Evolutionary conservation across 2,329 filamentous ascomycete genomes (phyloP).

Genomic region (Scopulariopsis brevicaulis): DNA sequence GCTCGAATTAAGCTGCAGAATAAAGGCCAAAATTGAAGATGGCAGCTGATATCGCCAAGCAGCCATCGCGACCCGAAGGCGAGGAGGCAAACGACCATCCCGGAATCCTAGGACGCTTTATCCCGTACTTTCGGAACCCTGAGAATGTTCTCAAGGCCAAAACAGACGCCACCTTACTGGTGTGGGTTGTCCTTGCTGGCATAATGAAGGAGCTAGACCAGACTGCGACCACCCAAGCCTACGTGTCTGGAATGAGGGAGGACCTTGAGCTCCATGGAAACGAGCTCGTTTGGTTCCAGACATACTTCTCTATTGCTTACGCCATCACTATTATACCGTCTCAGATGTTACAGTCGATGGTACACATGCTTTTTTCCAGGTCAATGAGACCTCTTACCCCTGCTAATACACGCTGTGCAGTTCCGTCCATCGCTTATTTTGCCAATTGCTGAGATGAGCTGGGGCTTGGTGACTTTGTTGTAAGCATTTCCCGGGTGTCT

Average conservation of each 20-base stretch:
- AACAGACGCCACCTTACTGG: constrained; percentile 14
- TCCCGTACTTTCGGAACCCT: constrained; percentile 16
- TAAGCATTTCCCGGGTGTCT: not conserved
- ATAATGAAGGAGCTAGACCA: constrained; percentile 26
- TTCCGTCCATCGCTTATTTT: constrained; percentile 26
- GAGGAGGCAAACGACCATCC: not conserved
- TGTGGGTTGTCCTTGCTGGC: constrained; percentile 18
- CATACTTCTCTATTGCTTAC: constrained; percentile 49
- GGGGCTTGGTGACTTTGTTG: constrained; percentile 12
- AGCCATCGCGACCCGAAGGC: not conserved
- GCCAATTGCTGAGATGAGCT: constrained; percentile 22
- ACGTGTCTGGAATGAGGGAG: constrained; percentile 32
- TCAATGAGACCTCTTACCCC: not conserved
- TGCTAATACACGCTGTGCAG: constrained; percentile 7
- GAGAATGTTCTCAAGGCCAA: constrained; percentile 16
- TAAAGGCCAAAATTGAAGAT: not conserved
- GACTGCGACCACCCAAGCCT: constrained; percentile 23
- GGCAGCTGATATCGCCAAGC: not conserved
- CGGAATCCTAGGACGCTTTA: not conserved
- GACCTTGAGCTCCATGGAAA: constrained; percentile 39
- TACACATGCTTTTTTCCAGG: not conserved
- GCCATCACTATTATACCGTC: constrained; percentile 32
- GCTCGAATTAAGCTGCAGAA: not conserved
- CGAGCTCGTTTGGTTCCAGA: constrained; percentile 38
- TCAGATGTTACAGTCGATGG: constrained; percentile 22